These are phyloP conservation scores for Hypoxylon fragiforme DNA, from an alignment of 495 filamentous ascomycete genomes.

Conservation along the genomic window DNA sequence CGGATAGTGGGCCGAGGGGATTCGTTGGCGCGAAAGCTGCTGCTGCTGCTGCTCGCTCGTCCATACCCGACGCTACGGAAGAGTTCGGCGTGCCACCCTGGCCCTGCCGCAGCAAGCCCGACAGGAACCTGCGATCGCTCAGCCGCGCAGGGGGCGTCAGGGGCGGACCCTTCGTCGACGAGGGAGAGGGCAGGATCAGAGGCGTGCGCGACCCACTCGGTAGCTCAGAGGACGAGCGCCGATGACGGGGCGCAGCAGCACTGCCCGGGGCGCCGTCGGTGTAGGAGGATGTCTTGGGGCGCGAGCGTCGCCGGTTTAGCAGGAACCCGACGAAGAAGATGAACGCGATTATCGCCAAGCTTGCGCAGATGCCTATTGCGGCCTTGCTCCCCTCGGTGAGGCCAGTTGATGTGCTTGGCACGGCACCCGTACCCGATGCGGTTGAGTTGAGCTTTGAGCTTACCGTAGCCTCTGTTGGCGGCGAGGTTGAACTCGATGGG, in stretches of 20 bases:
- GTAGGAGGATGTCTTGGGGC: conserved; percentile 21
- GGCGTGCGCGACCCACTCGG: conserved; percentile 42
- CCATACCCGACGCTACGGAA: conserved; percentile 2
- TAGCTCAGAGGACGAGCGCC: conserved; percentile 22
- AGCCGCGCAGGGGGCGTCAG: conserved; percentile 49
- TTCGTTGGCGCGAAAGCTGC: too few relatives aligned
- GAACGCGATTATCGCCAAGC: conserved; percentile 40
- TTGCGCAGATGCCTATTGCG: conserved; percentile 47
- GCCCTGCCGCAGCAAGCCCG: conserved; percentile 40
- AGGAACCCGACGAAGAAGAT: conserved; percentile 43
- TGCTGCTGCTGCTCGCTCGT: conserved; percentile 25
- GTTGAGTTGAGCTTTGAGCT: conserved; percentile 22
- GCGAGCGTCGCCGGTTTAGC: conserved; percentile 33
- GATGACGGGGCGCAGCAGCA: conserved; percentile 17
- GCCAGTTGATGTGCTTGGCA: conserved; percentile 13
- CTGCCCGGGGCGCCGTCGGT: too few relatives aligned
- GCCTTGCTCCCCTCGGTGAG: conserved; percentile 45
- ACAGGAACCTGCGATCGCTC: conserved; percentile 47
- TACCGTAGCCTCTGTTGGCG: conserved; percentile 8
- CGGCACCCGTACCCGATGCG: conserved; percentile 5
- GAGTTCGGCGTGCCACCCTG: conserved; percentile 34
- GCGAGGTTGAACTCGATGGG: not conserved
- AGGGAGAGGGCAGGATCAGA: conserved; percentile 42
- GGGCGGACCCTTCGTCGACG: conserved; percentile 28
- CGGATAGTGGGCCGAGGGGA: conserved; percentile 37